These are phyloP conservation scores for Zea luxurians DNA, from an alignment of 176 grass and related monocot genomes.

Conservation along the genomic window DNA sequence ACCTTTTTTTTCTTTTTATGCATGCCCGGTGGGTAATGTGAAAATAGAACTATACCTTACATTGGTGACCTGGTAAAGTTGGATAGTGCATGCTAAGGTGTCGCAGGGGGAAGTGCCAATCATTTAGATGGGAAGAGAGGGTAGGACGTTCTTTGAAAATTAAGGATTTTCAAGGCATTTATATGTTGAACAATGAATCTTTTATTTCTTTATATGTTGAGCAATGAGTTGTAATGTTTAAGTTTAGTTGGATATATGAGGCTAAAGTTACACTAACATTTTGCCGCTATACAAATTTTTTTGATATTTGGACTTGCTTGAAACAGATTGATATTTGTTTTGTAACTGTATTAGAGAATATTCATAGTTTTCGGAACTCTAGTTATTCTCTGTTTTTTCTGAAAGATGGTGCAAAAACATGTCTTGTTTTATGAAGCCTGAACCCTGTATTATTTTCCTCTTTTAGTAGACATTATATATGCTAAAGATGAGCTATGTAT, in stretches of 20 bases:
- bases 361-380: neutral
- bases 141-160: neutral
- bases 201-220: slow-evolving; percentile 14
- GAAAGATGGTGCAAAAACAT: neutral
- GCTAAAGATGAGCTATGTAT: neutral
- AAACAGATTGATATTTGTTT: neutral
- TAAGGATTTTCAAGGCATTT: slow-evolving; percentile 13
- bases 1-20: slow-evolving; percentile 18
- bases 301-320: neutral
- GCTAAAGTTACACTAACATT: neutral
- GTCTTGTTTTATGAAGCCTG: slow-evolving; percentile 24
- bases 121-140: neutral
- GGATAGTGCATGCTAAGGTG: neutral
- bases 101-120: neutral
- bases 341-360: neutral
- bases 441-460: slow-evolving; percentile 10
- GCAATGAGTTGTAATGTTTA: neutral
- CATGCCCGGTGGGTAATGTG: neutral
- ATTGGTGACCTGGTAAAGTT: slow-evolving; percentile 1
- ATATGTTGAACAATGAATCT: neutral
- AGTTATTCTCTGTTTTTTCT: neutral
- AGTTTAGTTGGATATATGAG: neutral
- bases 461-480: slow-evolving; percentile 3
- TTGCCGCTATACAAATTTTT: neutral
- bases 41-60: slow-evolving; percentile 20